phyloP scores from a whole-genome alignment of 208 protist species.

The Wallacemonas sp. region DNA sequence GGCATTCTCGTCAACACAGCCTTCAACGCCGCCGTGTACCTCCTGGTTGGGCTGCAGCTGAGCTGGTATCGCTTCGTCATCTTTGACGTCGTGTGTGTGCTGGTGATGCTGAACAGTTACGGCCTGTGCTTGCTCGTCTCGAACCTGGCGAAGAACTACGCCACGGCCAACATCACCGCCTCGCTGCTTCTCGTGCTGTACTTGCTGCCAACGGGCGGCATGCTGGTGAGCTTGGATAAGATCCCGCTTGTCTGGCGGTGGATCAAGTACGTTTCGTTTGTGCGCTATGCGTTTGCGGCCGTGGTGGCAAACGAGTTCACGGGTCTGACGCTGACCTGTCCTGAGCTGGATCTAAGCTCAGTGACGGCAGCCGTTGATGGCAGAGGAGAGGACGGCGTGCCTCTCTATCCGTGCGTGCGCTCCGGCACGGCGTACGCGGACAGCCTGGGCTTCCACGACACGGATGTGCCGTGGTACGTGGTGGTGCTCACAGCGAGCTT shows the following conservation, averaged over 20 bases:
- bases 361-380: too few relatives aligned
- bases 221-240: slow-evolving; percentile 58
- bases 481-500: slow-evolving; percentile 29
- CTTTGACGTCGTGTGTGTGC: slow-evolving; percentile 39
- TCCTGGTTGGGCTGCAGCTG: slow-evolving; percentile 58
- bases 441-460: slow-evolving; percentile 38
- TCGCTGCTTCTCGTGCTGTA: slow-evolving; percentile 67
- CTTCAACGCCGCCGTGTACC: slow-evolving; percentile 60
- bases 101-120: slow-evolving; percentile 69
- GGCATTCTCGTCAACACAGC: slow-evolving; percentile 40
- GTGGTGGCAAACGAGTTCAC: slow-evolving; percentile 79
- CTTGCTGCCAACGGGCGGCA: slow-evolving; percentile 61
- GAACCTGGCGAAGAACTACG: slow-evolving; percentile 55
- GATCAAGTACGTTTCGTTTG: slow-evolving; percentile 78
- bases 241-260: slow-evolving; percentile 66
- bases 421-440: slow-evolving; percentile 46
- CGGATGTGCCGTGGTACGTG: slow-evolving; percentile 29
- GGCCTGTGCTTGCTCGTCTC: slow-evolving; percentile 64
- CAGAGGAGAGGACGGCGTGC: not conserved
- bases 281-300: slow-evolving; percentile 58
- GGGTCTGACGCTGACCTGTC: slow-evolving; percentile 45
- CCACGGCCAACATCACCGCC: slow-evolving; percentile 53
- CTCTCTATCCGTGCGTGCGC: slow-evolving; percentile 29
- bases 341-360: slow-evolving; percentile 2
- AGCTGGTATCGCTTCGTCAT: slow-evolving; percentile 39